Evolutionary conservation across 768 basidiomycete species (phyloP).

Genomic region (Astraeus odoratus): DNA sequence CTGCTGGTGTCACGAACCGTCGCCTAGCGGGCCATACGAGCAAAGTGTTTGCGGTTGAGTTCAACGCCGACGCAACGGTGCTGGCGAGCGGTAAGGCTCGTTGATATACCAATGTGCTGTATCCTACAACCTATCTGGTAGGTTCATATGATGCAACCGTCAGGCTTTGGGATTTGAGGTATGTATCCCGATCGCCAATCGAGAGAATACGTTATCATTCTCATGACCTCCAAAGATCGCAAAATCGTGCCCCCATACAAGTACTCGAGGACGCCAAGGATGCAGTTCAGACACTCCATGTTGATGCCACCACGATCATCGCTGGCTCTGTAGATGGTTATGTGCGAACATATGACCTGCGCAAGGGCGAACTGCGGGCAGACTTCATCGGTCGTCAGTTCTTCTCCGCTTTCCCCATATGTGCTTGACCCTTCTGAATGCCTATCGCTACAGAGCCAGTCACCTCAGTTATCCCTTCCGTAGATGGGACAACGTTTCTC

Average conservation of each 20-base stretch:
- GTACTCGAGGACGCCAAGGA: slow-evolving; percentile 84
- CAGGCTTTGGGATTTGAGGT: slow-evolving; percentile 90
- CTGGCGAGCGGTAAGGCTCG: slow-evolving; percentile 69
- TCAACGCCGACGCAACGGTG: slow-evolving; percentile 82
- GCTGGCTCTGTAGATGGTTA: slow-evolving; percentile 89
- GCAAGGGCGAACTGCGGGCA: slow-evolving; percentile 82
- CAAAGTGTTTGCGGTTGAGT: slow-evolving; percentile 85
- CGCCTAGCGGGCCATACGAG: slow-evolving; percentile 85
- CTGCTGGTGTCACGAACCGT: slow-evolving; percentile 74
- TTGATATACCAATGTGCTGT: neutral
- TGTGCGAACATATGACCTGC: slow-evolving; percentile 89
- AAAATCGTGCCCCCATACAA: slow-evolving; percentile 83
- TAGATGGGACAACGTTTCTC: slow-evolving; percentile 74
- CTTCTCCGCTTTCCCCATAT: neutral
- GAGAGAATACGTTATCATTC: no score
- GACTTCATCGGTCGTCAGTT: slow-evolving; percentile 88
- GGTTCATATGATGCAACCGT: slow-evolving; percentile 92
- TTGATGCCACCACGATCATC: slow-evolving; percentile 59
- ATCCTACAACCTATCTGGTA: slow-evolving; percentile 24
- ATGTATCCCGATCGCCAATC: slow-evolving; percentile 10
- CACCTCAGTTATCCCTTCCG: slow-evolving; percentile 72
- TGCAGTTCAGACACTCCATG: slow-evolving; percentile 72
- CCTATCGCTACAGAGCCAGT: slow-evolving; percentile 60
- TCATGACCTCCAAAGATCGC: no score
- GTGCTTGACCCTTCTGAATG: neutral